These are phyloP conservation scores for Syzygium aqueum DNA, from an alignment of 345 rosid genomes.

Conservation along the genomic window DNA sequence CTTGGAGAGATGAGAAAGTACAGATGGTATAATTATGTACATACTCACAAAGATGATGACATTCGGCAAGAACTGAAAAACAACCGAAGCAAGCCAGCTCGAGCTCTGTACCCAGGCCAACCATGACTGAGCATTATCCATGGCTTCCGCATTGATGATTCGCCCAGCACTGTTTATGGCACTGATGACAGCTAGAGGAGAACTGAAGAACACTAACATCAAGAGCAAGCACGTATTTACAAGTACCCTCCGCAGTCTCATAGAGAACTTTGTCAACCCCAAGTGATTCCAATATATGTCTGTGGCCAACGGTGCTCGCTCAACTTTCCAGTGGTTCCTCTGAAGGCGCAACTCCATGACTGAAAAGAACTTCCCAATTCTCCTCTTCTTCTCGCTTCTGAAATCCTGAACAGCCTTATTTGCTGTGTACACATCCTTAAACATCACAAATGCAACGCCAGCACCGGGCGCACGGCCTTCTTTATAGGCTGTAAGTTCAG, in stretches of 20 bases:
- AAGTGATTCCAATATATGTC: constrained; percentile 97
- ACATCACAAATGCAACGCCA: constrained; percentile 88
- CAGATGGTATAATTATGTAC: constrained; percentile 89
- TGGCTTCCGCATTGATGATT: constrained; percentile 86
- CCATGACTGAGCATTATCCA: constrained; percentile 88
- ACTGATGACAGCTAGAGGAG: constrained; percentile 80
- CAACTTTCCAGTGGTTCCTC: constrained; percentile 98
- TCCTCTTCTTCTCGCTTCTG: constrained; percentile 63
- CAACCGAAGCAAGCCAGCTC: constrained; percentile 84
- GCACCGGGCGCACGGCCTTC: constrained; percentile 81
- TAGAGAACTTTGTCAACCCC: constrained; percentile 71
- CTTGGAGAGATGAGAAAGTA: constrained; percentile 85
- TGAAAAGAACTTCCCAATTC: constrained; percentile 81
- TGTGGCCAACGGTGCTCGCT: constrained; percentile 88
- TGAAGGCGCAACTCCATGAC: constrained; percentile 73
- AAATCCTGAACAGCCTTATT: constrained; percentile 92
- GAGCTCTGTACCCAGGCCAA: constrained; percentile 89
- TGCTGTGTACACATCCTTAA: constrained; percentile 92
- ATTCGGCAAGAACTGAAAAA: constrained; percentile 91
- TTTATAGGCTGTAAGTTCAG: constrained; percentile 56
- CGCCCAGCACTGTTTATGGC: constrained; percentile 82
- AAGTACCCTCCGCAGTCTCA: constrained; percentile 57
- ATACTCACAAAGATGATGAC: constrained; percentile 87
- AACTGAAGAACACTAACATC: constrained; percentile 85
- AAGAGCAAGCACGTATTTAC: constrained; percentile 79